Percentiles rank a stretch among this genome's conserved stretches.
Evolutionary conservation across 73 alveolate genomes (phyloP).

Genomic region (Paramecium octaurelia): DNA sequence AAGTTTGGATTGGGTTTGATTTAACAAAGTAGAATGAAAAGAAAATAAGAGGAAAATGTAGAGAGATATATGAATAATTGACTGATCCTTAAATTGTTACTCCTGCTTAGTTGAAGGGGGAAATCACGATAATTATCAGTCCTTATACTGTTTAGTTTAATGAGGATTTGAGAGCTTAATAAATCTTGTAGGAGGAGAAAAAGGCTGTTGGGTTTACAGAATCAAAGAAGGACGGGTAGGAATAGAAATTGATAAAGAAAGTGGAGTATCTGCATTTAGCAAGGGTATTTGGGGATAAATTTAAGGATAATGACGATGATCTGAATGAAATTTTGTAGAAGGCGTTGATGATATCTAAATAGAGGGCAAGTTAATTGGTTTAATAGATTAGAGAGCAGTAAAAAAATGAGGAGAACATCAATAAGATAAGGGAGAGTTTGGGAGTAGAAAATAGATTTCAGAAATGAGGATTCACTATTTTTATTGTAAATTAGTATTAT

Average conservation of each 20-base stretch:
- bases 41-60: constrained; percentile 41
- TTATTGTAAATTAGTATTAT: not conserved
- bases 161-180: constrained; percentile 56
- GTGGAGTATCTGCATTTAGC: constrained; percentile 6
- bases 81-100: constrained; percentile 36
- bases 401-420: not conserved
- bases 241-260: not conserved
- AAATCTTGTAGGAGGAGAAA: not conserved
- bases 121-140: constrained; percentile 76
- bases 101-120: constrained; percentile 73
- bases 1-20: constrained; percentile 74
- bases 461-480: not conserved
- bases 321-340: not conserved
- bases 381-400: not conserved
- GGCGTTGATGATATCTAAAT: not conserved
- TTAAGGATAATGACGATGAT: not conserved
- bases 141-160: constrained; percentile 61
- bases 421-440: not conserved
- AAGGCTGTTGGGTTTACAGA: not conserved
- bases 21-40: constrained; percentile 79
- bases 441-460: not conserved
- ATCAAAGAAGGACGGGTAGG: not conserved
- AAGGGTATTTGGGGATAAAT: not conserved
- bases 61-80: constrained; percentile 48
- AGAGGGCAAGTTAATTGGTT: not conserved